Conservation (phyloP, 2,329 filamentous ascomycete species). For the Colletotrichum orbiculare region DNA sequence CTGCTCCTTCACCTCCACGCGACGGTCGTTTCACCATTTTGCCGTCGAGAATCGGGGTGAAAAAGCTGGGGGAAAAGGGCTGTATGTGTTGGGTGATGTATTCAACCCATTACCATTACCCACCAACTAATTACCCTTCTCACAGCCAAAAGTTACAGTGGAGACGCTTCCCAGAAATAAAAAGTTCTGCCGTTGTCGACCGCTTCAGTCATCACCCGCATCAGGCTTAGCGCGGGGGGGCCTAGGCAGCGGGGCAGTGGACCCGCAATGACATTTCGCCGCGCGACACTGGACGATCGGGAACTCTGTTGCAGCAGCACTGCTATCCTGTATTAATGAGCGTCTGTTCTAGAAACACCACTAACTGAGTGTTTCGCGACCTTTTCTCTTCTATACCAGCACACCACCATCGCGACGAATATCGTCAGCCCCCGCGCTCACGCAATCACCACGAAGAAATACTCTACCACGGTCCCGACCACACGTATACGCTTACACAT, state of each 20-base stretch:
- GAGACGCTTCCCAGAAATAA: slow-evolving; percentile 37
- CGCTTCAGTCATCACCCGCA: slow-evolving; percentile 17
- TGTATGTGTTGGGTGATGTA: not conserved
- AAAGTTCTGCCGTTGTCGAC: slow-evolving; percentile 37
- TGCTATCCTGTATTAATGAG: too few species aligned
- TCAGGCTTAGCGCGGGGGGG: slow-evolving; percentile 32
- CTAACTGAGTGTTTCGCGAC: not conserved
- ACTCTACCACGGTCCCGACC: not conserved
- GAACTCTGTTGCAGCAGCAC: not conserved
- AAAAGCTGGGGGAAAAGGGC: slow-evolving; percentile 2
- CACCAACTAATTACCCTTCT: not conserved
- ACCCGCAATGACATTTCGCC: slow-evolving; percentile 34
- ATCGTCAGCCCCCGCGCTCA: not conserved
- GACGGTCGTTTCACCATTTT: slow-evolving; percentile 59
- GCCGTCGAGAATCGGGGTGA: not conserved
- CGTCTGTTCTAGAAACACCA: slow-evolving; percentile 18
- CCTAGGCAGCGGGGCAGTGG: slow-evolving; percentile 15
- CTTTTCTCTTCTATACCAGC: not conserved
- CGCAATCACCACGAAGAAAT: not conserved
- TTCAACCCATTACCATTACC: not conserved
- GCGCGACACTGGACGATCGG: not conserved
- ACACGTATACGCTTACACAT: not conserved
- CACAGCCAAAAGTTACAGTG: slow-evolving; percentile 10
- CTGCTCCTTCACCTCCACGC: slow-evolving; percentile 52
- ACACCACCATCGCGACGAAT: not conserved